phyloP scores from a whole-genome alignment of 2,329 filamentous ascomycete genomes.

The Annulohypoxylon truncatum region DNA sequence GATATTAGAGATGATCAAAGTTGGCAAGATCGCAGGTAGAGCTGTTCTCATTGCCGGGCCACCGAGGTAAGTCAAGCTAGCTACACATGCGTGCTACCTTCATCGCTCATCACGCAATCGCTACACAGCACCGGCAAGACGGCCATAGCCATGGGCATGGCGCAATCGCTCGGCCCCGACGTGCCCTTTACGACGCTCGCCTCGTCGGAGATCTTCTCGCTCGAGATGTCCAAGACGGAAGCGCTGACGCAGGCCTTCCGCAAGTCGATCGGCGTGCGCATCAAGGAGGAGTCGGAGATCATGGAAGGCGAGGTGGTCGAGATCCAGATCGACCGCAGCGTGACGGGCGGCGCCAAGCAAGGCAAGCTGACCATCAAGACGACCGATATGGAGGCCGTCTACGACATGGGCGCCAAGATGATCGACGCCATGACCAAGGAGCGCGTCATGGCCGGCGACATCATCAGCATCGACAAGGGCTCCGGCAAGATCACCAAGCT shows the following conservation, averaged over 20 bases:
- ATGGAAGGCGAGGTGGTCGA: slow-evolving; percentile 99
- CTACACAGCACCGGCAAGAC: slow-evolving; percentile 90
- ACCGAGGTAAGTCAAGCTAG: slow-evolving; percentile 69
- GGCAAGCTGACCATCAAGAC: slow-evolving; percentile 99
- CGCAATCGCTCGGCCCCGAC: slow-evolving; percentile 91
- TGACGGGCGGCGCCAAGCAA: slow-evolving; percentile 96
- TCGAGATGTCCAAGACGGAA: slow-evolving; percentile 99
- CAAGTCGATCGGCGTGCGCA: slow-evolving; percentile 96
- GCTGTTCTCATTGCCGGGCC: slow-evolving; percentile 95
- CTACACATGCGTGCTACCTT: not conserved
- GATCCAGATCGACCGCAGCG: slow-evolving; percentile 96
- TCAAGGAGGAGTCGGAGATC: slow-evolving; percentile 99
- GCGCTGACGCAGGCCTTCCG: slow-evolving; percentile 98
- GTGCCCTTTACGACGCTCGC: slow-evolving; percentile 97
- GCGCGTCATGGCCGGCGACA: slow-evolving; percentile 97
- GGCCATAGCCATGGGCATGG: slow-evolving; percentile 98
- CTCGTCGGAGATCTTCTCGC: slow-evolving; percentile 96
- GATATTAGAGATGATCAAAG: slow-evolving; percentile 98
- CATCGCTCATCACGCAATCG: slow-evolving; percentile 33
- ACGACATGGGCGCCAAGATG: slow-evolving; percentile 99
- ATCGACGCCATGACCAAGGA: slow-evolving; percentile 99
- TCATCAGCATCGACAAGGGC: slow-evolving; percentile 98
- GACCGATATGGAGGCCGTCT: slow-evolving; percentile 99
- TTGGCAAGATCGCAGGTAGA: slow-evolving; percentile 96
- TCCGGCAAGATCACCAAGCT: slow-evolving; percentile 98